Base-by-base conservation (phyloP, 2,329 filamentous ascomycete species). In the Fusarium agapanthi region DNA sequence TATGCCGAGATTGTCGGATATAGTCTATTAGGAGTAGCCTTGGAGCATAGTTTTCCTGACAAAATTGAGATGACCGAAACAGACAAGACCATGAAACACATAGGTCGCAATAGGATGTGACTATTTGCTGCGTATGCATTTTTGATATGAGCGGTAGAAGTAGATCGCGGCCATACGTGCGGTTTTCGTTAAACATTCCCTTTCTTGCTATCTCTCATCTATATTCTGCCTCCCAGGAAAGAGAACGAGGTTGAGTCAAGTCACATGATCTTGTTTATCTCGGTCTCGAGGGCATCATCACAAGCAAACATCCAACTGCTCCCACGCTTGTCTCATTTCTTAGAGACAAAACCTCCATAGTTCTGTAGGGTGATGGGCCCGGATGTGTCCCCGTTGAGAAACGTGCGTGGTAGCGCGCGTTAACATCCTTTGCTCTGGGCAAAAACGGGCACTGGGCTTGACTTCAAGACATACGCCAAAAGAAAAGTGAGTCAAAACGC, bases 201-300 rank as follows among this genome's bases (percentile, higher is more conserved):
- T 58, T 35, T 28, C 24, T 12, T 18, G 34, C 14, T 26, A 7
- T n/a, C 32, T 30, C 26, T 5, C 15, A n/a, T n/a, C 6, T 9
- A n/a, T 40, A 38, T 40, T 28, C 15, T 40, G 15, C 20, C 35
- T 30, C 15, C 6, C 8, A 28, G 14, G 13, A 53, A 16, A 15
- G 14, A n/a, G n/a, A 51, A 41, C 20, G 22, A 40, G 11, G 15
- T 20, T 22, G 18, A 26, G 12, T 20, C n/a, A 69, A n/a, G 35
- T 55, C 60, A 70, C 66, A 70, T 60, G 67, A 70, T 32, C 16
- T 58, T 22, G 6, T 44, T 28, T n/a, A n/a, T 43, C 14, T 43
- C 16, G 16, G 15, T 50, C 20, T 30, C 38, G 15, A 32, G 35
- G 18, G 34, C 26, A 53, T 64, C 38, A 43, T 35, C 10, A 50